Evolutionary conservation across 2,329 filamentous ascomycete species (phyloP).

Genomic region (Gremmenia infestans): DNA sequence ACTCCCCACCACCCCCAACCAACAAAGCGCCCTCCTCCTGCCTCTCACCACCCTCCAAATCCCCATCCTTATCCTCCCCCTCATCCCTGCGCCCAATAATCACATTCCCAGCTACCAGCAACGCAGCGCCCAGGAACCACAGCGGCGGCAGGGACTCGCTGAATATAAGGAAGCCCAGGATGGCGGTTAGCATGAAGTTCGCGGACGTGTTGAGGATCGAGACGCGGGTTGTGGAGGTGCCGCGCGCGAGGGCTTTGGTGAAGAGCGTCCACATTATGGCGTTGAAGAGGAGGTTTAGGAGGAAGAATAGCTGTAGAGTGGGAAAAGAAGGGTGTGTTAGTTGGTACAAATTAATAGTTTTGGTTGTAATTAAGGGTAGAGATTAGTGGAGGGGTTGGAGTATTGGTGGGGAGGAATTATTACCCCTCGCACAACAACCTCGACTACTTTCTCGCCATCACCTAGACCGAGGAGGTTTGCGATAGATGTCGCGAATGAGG

Average conservation of each 20-base stretch:
- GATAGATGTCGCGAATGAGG: conserved; percentile 43
- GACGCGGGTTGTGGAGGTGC: conserved; percentile 72
- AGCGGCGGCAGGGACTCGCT: conserved; percentile 64
- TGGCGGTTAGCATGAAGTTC: conserved; percentile 74
- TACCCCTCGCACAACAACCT: conserved; percentile 47
- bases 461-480: conserved; percentile 40
- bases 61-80: conserved; percentile 11
- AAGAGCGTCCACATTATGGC: conserved; percentile 74
- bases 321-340: neutral
- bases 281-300: conserved; percentile 44
- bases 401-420: conserved; percentile 19
- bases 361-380: neutral
- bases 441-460: conserved; percentile 42
- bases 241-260: conserved; percentile 69
- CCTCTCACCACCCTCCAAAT: conserved; percentile 12
- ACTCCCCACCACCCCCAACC: conserved; percentile 8
- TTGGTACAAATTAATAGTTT: too few species aligned
- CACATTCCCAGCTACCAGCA: conserved; percentile 72
- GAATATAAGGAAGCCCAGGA: conserved; percentile 67
- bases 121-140: conserved; percentile 70
- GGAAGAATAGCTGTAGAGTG: conserved; percentile 55
- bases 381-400: neutral
- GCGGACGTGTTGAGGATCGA: conserved; percentile 77
- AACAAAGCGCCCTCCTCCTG: conserved; percentile 8
- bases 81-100: conserved; percentile 62